phyloP scores from a whole-genome alignment of 805 yeast species.

The Metschnikowia borealis region DNA sequence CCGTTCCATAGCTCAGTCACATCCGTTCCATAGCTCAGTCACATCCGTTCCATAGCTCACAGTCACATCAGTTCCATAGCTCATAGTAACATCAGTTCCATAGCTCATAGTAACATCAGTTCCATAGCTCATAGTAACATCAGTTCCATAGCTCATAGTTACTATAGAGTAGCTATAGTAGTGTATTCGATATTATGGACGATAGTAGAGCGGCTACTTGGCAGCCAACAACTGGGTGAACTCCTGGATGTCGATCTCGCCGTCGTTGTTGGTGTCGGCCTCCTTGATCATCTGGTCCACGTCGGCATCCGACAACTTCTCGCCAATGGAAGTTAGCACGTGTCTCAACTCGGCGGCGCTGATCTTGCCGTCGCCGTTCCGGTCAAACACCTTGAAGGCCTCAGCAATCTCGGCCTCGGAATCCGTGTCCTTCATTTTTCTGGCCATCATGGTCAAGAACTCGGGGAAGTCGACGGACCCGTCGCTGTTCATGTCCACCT shows the following conservation, averaged over 20 bases:
- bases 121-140: too few relatives aligned
- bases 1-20: too few relatives aligned
- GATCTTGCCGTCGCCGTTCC: constrained; percentile 94
- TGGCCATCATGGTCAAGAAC: constrained; percentile 40
- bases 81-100: too few relatives aligned
- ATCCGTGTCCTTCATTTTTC: constrained; percentile 91
- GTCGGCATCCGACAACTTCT: constrained; percentile 92
- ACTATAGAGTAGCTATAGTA: neutral
- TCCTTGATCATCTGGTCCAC: constrained; percentile 96
- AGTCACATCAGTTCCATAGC: too few relatives aligned
- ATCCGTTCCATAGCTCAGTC: too few relatives aligned
- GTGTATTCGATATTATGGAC: neutral
- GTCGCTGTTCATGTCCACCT: constrained; percentile 93
- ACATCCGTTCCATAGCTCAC: too few relatives aligned
- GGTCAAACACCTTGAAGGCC: constrained; percentile 96
- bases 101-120: too few relatives aligned
- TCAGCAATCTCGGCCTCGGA: constrained; percentile 95
- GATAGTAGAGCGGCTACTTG: constrained; percentile 40
- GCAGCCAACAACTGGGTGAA: constrained; percentile 85
- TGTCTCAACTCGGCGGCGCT: constrained; percentile 95
- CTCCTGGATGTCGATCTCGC: constrained; percentile 95
- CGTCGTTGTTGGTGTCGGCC: constrained; percentile 93
- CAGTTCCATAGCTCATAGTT: too few relatives aligned
- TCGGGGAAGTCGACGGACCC: constrained; percentile 57
- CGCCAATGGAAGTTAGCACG: constrained; percentile 96